phyloP scores from a whole-genome alignment of 345 rosid genomes.

The Leavenworthia alabamica region DNA sequence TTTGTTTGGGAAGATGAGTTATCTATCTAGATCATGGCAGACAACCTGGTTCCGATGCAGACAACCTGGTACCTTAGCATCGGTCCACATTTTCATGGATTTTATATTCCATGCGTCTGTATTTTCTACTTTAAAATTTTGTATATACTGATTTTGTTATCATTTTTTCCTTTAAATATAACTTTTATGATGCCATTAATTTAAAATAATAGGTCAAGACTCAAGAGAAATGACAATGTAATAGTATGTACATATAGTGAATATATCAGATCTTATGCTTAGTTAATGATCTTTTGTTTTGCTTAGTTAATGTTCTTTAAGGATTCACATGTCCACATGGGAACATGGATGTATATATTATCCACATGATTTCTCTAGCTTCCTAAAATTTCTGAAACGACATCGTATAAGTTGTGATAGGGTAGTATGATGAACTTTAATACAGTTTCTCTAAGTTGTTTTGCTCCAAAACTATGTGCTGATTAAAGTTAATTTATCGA shows the following conservation, averaged over 20 bases:
- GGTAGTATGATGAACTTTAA: neutral
- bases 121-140: neutral
- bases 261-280: neutral
- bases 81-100: conserved; percentile 5
- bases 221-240: neutral
- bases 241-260: neutral
- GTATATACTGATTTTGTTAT: neutral
- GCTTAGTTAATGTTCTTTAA: neutral
- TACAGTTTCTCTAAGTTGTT: conserved; percentile 8
- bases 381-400: neutral
- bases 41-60: conserved; percentile 38
- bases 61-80: conserved; percentile 33
- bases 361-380: neutral
- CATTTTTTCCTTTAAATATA: neutral
- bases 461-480: conserved; percentile 28
- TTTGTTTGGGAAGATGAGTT: conserved; percentile 4
- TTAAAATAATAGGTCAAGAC: neutral
- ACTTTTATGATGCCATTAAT: neutral
- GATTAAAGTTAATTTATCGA: conserved; percentile 1
- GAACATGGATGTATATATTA: conserved; percentile 6
- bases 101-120: neutral
- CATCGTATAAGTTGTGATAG: neutral
- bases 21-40: conserved; percentile 26
- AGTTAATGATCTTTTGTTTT: neutral
- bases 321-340: conserved; percentile 26